Conservation (phyloP, 345 rosid genomes). For the Physaria fendleri region DNA sequence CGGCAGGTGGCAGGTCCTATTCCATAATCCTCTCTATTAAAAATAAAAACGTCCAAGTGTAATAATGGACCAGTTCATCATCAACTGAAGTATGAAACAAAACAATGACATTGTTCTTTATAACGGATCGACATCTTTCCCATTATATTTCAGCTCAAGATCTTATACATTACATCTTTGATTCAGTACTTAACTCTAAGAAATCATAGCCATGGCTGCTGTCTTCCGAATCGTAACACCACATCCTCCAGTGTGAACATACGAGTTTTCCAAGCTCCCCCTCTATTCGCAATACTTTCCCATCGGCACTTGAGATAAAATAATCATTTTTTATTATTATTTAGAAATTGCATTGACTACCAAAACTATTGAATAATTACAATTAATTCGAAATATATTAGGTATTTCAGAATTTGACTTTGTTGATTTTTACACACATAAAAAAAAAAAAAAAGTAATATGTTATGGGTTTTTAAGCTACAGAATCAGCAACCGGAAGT, state of each 20-base stretch:
- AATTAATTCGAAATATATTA: neutral
- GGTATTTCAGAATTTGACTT: neutral
- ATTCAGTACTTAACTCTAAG: too few species aligned
- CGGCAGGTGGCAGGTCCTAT: too few species aligned
- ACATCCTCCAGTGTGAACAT: slow-evolving; percentile 13
- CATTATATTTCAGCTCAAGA: too few species aligned
- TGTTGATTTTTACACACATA: neutral
- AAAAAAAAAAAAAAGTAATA: neutral
- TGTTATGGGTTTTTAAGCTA: neutral
- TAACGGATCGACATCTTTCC: too few species aligned
- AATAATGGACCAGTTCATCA: too few species aligned
- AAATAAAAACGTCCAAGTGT: too few species aligned
- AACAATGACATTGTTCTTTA: too few species aligned
- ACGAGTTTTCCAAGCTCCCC: slow-evolving; percentile 7
- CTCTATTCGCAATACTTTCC: neutral
- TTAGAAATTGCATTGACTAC: neutral
- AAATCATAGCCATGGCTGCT: slow-evolving; percentile 37
- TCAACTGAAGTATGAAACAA: too few species aligned
- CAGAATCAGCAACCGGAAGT: slow-evolving; percentile 11
- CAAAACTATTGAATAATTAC: neutral
- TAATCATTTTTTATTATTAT: neutral
- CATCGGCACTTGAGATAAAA: slow-evolving; percentile 5
- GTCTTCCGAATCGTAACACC: slow-evolving; percentile 28
- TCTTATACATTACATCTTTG: too few species aligned
- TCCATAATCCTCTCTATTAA: too few species aligned